These are phyloP conservation scores for Sphaerobolus stellatus DNA, from an alignment of 1,284 basidiomycete genomes.

Conservation along the genomic window DNA sequence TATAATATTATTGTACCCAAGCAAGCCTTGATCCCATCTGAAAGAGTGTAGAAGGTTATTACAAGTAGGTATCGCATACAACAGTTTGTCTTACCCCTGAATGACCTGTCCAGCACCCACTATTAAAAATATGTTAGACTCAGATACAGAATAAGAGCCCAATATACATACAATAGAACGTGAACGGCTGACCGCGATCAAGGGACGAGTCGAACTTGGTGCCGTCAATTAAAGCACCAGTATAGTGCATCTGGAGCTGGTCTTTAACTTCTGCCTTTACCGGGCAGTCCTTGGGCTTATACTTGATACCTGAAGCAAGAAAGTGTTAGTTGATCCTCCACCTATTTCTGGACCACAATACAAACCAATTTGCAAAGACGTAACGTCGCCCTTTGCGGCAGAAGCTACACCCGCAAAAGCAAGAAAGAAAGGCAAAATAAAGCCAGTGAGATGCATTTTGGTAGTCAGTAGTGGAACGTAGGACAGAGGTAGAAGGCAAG, in stretches of 20 bases:
- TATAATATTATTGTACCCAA: conserved; percentile 25
- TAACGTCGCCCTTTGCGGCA: conserved; percentile 7
- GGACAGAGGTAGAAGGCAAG: too few species aligned
- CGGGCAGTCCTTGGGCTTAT: conserved; percentile 41
- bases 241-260: conserved; percentile 49
- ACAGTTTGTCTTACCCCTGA: conserved; percentile 22
- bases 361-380: conserved; percentile 11
- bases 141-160: conserved; percentile 14
- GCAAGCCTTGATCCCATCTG: conserved; percentile 43
- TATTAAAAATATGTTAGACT: neutral
- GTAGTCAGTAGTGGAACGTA: too few species aligned
- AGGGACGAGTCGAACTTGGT: conserved; percentile 51
- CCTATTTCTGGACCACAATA: neutral
- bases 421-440: neutral
- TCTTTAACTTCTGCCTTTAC: conserved; percentile 46
- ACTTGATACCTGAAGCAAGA: conserved; percentile 34
- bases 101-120: conserved; percentile 52
- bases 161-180: conserved; percentile 26
- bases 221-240: conserved; percentile 45
- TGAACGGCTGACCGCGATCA: conserved; percentile 48
- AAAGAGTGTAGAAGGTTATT: neutral
- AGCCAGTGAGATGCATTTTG: too few species aligned
- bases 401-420: neutral
- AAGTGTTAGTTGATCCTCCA: neutral
- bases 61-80: neutral